phyloP scores from a whole-genome alignment of 2,329 filamentous ascomycete genomes.

The Nemania sp. region DNA sequence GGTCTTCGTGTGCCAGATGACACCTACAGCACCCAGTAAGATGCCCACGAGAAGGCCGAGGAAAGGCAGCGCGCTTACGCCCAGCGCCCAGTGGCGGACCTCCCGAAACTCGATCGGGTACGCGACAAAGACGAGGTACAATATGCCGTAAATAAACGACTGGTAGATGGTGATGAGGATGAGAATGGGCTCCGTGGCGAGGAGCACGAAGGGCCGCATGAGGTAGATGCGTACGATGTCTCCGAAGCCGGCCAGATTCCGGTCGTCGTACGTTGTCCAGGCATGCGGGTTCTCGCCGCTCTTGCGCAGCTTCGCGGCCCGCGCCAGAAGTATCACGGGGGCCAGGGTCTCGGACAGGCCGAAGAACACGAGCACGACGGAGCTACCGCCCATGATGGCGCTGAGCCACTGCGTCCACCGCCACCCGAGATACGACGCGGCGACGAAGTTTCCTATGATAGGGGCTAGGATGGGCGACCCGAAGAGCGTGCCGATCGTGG shows the following conservation, averaged over 20 bases:
- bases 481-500: conserved; percentile 37
- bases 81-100: conserved; percentile 47
- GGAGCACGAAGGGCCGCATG: conserved; percentile 40
- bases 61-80: conserved; percentile 51
- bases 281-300: conserved; percentile 21
- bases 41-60: conserved; percentile 51
- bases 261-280: conserved; percentile 12
- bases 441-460: conserved; percentile 28
- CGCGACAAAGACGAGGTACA: conserved; percentile 52
- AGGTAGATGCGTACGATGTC: conserved; percentile 23
- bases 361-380: conserved; percentile 17
- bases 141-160: conserved; percentile 51
- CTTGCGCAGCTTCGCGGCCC: conserved; percentile 29
- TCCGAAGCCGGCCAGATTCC: conserved; percentile 8
- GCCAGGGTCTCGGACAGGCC: conserved; percentile 23
- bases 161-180: conserved; percentile 50
- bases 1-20: conserved; percentile 26
- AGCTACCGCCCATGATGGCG: conserved; percentile 31
- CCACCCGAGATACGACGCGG: conserved; percentile 24
- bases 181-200: conserved; percentile 53
- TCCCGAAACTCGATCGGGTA: conserved; percentile 53
- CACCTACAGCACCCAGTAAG: conserved; percentile 19
- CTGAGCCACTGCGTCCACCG: conserved; percentile 40
- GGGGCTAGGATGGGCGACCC: conserved; percentile 21
- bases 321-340: conserved; percentile 37